Base-by-base conservation (phyloP, 495 filamentous ascomycete species). In the Poronia punctata region DNA sequence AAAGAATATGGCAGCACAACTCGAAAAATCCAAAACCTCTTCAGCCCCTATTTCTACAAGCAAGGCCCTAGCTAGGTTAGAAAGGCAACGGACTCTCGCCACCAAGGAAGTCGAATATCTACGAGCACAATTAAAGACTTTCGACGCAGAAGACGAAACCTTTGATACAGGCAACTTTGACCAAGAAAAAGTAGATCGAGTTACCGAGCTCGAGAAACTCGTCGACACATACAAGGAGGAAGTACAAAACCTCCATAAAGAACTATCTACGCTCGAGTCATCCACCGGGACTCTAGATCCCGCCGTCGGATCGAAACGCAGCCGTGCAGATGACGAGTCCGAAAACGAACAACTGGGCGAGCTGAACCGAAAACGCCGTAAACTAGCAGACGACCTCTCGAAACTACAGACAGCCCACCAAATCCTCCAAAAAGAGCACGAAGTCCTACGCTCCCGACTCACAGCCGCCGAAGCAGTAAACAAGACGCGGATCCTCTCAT, bases 61-160 rank as follows among this genome's bases (percentile, higher is more conserved):
- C 37, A 84, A 80, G 54, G 67, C 76, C n/a, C 75, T 83, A 30
- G 71, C 88, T 16, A 67, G 77, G 5, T 42, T 76, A 1, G 90
- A 99, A 53, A 71, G 90, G 25, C 89, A 96, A 56, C 82, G 85
- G 41, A 76, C 76, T 5, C 73, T 97, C 3, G 87, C 87, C 4
- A 62, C 86, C 15, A 95, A 95, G 53, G 93, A 99, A 57, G 86
- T 93, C 5, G 86, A 96, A 47, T 92, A 90, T 57, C 72, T 99
- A 6, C 83, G 93, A 11, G 90, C 84, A 4, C 92, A 99, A 53
- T 66, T 96, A 16, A 93, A 94, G 58, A 82, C 83, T 0, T 95
- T 89, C 41, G 90, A 95, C 45, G 75, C 79, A 17, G 93, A 97
- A 61, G 89, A 96, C 57, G 71, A 74, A 28, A 90, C 88, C 2